Conservation (phyloP, 2,329 filamentous ascomycete genomes). For the Phoma herbarum region DNA sequence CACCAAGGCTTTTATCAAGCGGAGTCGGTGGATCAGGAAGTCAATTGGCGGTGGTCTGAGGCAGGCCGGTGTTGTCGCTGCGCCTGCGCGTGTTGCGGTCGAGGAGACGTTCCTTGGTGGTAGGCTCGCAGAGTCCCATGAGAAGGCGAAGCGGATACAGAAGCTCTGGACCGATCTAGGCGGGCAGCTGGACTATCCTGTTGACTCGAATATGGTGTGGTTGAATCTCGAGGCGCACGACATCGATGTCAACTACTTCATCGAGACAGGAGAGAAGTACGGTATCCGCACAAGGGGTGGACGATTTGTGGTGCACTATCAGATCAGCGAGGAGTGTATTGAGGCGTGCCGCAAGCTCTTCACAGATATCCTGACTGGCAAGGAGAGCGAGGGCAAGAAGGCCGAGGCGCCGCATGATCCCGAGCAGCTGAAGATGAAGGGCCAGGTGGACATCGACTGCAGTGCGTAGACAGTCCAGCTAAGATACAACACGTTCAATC, state of each 20-base stretch:
- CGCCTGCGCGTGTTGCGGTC: constrained; percentile 78
- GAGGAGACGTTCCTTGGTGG: constrained; percentile 81
- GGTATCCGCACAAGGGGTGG: constrained; percentile 66
- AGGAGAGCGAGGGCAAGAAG: constrained; percentile 32
- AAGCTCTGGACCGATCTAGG: constrained; percentile 74
- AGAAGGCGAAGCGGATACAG: constrained; percentile 68
- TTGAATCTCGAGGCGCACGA: constrained; percentile 73
- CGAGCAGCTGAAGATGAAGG: constrained; percentile 42
- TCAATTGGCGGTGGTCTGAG: constrained; percentile 80
- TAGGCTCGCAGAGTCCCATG: constrained; percentile 67
- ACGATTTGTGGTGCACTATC: constrained; percentile 74
- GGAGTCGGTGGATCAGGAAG: constrained; percentile 80
- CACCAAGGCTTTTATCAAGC: constrained; percentile 66
- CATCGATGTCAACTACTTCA: constrained; percentile 62
- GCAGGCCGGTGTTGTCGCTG: constrained; percentile 78
- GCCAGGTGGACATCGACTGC: constrained; percentile 26
- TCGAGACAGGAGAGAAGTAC: constrained; percentile 63
- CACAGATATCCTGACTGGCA: constrained; percentile 34
- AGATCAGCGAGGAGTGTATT: constrained; percentile 73
- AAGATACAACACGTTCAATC: too few relatives aligned
- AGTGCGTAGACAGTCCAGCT: constrained; percentile 2
- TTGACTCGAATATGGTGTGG: constrained; percentile 95
- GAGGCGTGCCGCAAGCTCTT: constrained; percentile 30
- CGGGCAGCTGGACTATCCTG: constrained; percentile 72
- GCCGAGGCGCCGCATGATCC: constrained; percentile 32